Conservation (phyloP, 495 filamentous ascomycete species). For the Talaromyces thailandensis region DNA sequence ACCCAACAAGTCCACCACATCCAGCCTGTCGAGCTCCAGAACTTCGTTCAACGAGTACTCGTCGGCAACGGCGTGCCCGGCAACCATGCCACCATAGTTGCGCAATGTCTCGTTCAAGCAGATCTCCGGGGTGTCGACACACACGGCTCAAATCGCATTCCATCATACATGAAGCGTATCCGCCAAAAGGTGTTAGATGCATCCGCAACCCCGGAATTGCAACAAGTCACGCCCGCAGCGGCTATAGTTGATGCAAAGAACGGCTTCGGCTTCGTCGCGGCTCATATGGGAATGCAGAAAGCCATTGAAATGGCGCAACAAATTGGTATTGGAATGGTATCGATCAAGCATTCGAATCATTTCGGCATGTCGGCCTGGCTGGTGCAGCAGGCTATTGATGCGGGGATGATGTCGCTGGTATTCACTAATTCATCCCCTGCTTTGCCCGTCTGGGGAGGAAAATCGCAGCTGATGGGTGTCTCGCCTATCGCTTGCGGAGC, state of each 20-base stretch:
- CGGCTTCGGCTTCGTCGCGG: conserved; percentile 65
- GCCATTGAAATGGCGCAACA: conserved; percentile 56
- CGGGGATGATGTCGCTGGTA: conserved; percentile 63
- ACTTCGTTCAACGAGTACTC: conserved; percentile 41
- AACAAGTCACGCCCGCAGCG: conserved; percentile 56
- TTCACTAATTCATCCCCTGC: conserved; percentile 75
- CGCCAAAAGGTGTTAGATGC: conserved; percentile 56
- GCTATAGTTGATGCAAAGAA: conserved; percentile 61
- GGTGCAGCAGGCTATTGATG: conserved; percentile 63
- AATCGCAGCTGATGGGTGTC: conserved; percentile 60
- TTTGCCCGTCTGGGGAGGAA: conserved; percentile 64
- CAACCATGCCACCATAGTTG: conserved; percentile 48
- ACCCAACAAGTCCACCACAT: background rate
- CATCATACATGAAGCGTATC: conserved; percentile 65
- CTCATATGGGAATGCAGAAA: conserved; percentile 49
- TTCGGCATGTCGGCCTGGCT: conserved; percentile 77
- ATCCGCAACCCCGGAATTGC: conserved; percentile 43
- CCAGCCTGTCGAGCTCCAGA: conserved; percentile 5
- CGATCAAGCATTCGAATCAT: conserved; percentile 67
- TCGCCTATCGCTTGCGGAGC: conserved; percentile 72
- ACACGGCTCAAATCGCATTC: conserved; percentile 68
- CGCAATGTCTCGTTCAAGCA: conserved; percentile 55
- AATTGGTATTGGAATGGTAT: conserved; percentile 65
- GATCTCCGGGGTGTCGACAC: conserved; percentile 73
- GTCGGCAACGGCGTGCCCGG: conserved; percentile 47